Conservation (phyloP, 208 protist species). For the Leishmania mexicana region DNA sequence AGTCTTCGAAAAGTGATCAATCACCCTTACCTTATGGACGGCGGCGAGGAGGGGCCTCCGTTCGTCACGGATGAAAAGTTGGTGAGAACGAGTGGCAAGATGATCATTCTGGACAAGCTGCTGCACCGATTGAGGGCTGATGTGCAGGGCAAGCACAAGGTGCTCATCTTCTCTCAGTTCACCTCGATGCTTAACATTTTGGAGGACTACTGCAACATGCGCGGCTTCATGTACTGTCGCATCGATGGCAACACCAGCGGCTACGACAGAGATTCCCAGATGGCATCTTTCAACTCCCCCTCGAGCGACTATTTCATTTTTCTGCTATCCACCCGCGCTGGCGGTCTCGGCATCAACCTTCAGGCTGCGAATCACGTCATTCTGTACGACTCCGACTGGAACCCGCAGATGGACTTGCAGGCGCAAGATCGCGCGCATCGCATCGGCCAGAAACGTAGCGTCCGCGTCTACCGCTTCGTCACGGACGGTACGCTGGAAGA, state of each 20-base stretch:
- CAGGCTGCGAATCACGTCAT: conserved; percentile 98
- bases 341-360: conserved; percentile 99
- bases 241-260: conserved; percentile 92
- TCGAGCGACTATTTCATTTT: conserved; percentile 96
- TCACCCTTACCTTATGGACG: conserved; percentile 97
- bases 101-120: conserved; percentile 95
- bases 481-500: conserved; percentile 98
- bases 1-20: conserved; percentile 94
- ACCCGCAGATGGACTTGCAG: conserved; percentile 98
- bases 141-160: conserved; percentile 85
- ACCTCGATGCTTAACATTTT: conserved; percentile 93
- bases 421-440: conserved; percentile 98
- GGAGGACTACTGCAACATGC: conserved; percentile 91
- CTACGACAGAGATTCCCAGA: conserved; percentile 90
- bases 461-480: conserved; percentile 97
- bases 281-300: conserved; percentile 95
- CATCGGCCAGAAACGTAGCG: conserved; percentile 98
- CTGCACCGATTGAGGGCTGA: conserved; percentile 78
- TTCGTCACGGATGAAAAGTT: conserved; percentile 92
- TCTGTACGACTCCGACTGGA: conserved; percentile 99
- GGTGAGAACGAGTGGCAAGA: conserved; percentile 93
- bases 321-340: conserved; percentile 97
- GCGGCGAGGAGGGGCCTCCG: conserved; percentile 91
- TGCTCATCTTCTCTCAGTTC: conserved; percentile 99
- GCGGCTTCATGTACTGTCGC: conserved; percentile 82